phyloP scores from a whole-genome alignment of 257 asterid genomes.

The Przewalskia tangutica region DNA sequence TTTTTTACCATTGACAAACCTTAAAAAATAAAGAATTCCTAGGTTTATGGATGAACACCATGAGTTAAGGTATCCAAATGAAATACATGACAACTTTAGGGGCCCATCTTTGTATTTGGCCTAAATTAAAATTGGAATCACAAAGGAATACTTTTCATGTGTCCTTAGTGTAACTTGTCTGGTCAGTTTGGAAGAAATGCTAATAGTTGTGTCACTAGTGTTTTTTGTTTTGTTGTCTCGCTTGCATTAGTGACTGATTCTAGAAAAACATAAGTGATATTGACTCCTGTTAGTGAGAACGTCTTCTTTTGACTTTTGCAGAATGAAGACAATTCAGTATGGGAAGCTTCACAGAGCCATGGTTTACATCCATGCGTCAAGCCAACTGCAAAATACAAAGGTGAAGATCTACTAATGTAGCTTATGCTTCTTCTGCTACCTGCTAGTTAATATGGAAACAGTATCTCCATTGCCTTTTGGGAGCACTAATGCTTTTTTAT shows the following conservation, averaged over 20 bases:
- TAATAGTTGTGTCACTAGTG: neutral
- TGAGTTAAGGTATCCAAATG: too few relatives aligned
- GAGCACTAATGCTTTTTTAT: neutral
- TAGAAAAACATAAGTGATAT: neutral
- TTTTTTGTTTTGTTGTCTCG: neutral
- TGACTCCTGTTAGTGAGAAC: slow-evolving; percentile 11
- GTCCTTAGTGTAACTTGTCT: neutral
- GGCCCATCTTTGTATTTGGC: neutral
- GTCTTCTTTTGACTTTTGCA: slow-evolving; percentile 22
- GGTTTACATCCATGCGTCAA: slow-evolving; percentile 56
- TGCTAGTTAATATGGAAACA: neutral
- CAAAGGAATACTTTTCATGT: neutral
- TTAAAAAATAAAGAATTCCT: too few relatives aligned
- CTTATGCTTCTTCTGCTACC: neutral
- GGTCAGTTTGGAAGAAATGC: neutral
- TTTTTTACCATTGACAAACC: too few relatives aligned
- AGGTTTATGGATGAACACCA: too few relatives aligned
- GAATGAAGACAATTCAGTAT: slow-evolving; percentile 39
- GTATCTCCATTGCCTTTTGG: neutral
- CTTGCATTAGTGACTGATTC: neutral
- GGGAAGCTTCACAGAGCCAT: slow-evolving; percentile 53
- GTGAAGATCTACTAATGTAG: slow-evolving; percentile 15
- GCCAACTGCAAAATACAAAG: slow-evolving; percentile 64
- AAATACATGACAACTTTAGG: too few relatives aligned
- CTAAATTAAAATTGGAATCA: neutral